Percentiles rank a stretch among this genome's conserved stretches.
These are phyloP conservation scores for Colletotrichum agaves DNA, from an alignment of 2,329 filamentous ascomycete species.

Conservation along the genomic window DNA sequence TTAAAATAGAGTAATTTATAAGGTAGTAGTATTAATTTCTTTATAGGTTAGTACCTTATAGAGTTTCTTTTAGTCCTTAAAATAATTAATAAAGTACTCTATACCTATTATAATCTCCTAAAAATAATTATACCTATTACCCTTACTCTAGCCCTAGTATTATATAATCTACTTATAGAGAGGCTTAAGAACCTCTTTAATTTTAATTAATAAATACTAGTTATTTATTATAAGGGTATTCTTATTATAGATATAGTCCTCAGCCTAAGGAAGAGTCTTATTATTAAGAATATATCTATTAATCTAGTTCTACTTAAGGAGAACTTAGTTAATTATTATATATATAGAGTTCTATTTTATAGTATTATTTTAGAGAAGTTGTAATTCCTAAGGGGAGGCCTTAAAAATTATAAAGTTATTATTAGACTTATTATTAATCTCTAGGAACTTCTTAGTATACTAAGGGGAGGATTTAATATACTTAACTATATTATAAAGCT, in stretches of 20 bases:
- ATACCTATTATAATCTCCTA: not conserved
- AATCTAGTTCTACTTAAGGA: too few species aligned
- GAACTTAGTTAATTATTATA: too few species aligned
- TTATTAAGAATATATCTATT: too few species aligned
- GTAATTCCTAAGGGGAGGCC: not conserved
- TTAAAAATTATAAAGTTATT: not conserved
- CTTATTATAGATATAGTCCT: not conserved
- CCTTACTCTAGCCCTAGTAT: not conserved
- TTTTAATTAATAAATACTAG: not conserved
- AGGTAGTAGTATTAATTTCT: too few species aligned
- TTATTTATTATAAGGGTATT: not conserved
- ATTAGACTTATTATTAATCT: not conserved
- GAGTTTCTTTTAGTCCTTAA: not conserved
- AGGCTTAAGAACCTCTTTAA: not conserved
- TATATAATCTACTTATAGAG: not conserved
- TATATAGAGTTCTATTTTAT: too few species aligned
- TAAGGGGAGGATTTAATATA: too few species aligned
- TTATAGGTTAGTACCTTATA: too few species aligned
- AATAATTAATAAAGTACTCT: not conserved
- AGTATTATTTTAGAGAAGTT: not conserved
- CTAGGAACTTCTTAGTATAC: not conserved
- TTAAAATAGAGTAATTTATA: too few species aligned
- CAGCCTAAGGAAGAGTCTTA: not conserved
- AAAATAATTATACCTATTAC: not conserved
- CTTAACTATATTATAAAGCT: not conserved